Evolutionary conservation across 305 asterid genomes (phyloP), one percentile per base, ranked within the genome.

Genomic region (Fraxinus latifolia): DNA sequence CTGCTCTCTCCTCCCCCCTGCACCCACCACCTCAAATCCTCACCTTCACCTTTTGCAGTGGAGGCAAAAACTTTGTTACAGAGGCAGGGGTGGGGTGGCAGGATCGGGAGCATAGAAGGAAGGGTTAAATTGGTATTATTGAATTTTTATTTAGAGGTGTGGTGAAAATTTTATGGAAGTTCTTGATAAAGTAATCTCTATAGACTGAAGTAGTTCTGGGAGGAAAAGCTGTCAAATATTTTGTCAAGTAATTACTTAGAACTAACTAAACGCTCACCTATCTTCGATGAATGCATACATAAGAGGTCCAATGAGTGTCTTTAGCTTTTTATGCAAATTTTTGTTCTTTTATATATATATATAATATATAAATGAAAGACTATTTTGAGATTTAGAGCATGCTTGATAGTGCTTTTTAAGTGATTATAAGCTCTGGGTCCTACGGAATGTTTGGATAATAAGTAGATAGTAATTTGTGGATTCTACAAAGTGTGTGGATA

Each of bases 231-330:
- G 39, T 79, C 39, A 83, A 44, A 78, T 76, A 76, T 27, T 27
- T 77, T 73, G 31, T 73, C 76, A 60, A 60, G 60, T 47, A 80
- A 77, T 17, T 80, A 34, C 39, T 42, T 36, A 23, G 47, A 74
- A 44, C 27, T 21, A 76, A 50, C 77, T 58, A 70, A 25, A 74
- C 42, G 39, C 78, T 71, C 77, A 62, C 77, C 82, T 81, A 7
- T 73, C 68, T 29, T 84, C 55, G 55, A 36, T 77, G 68, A 77
- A 60, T 74, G 29, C 65, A 4, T 55, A 79, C 60, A 53, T 80
- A 21, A 71, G 79, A 76, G 36, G 27, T 65, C 74, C 72, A 62
- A 62, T 8, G n/a, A 62, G 31, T 4, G 80, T 83, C 21, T 62
- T 47, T 78, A 82, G 67, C 77, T 42, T 19, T 58, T 58, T 44